Evolutionary conservation across 1,284 basidiomycete genomes (phyloP).

Genomic region (Sporisorium iseilematis-ciliati): DNA sequence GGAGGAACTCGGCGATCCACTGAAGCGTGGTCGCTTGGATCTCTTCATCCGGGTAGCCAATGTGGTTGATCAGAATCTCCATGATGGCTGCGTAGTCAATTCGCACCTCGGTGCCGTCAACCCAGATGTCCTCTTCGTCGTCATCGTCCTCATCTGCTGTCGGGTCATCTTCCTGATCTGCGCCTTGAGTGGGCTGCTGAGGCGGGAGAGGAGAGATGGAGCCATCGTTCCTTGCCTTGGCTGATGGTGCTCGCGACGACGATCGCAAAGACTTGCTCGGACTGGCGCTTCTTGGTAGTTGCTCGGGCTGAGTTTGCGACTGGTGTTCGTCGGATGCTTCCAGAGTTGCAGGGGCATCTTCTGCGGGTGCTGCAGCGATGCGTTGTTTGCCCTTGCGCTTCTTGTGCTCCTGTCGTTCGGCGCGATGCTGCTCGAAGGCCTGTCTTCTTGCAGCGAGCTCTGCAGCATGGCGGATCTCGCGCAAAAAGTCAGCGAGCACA

Average conservation of each 20-base stretch:
- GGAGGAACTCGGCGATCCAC: constrained; percentile 93
- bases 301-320: constrained; percentile 35
- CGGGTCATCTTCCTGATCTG: constrained; percentile 8
- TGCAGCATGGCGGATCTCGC: constrained; percentile 75
- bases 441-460: constrained; percentile 39
- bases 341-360: not conserved
- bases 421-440: constrained; percentile 38
- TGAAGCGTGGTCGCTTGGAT: constrained; percentile 74
- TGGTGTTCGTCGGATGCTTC: constrained; percentile 71
- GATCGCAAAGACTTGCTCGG: constrained; percentile 32
- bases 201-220: constrained; percentile 23
- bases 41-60: constrained; percentile 78
- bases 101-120: constrained; percentile 90
- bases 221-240: constrained; percentile 22
- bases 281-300: constrained; percentile 30
- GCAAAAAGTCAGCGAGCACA: constrained; percentile 89
- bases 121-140: constrained; percentile 76
- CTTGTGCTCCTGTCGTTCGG: constrained; percentile 31
- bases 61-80: constrained; percentile 91
- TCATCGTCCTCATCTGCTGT: constrained; percentile 67
- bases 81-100: constrained; percentile 93
- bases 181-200: not conserved
- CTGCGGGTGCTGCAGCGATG: not conserved
- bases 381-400: constrained; percentile 74
- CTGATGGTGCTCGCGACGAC: constrained; percentile 4